Evolutionary conservation across 495 filamentous ascomycete species (phyloP), one percentile per base, ranked within the genome.

Genomic region (Hypoxylon crocopeplum): DNA sequence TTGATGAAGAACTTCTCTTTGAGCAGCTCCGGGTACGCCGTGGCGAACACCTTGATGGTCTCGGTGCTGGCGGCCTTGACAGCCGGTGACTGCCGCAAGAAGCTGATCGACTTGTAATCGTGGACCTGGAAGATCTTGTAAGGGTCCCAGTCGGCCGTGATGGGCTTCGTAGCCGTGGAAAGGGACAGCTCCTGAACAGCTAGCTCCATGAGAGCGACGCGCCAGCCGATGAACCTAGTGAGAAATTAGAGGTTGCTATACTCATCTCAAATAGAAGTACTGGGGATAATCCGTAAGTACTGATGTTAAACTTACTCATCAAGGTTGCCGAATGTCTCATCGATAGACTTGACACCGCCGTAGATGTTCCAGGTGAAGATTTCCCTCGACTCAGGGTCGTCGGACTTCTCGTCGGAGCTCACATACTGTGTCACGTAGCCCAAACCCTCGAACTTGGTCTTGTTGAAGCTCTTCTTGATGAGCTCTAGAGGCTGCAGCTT

Each of bases 1-100:
- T 96, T 96, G 75, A 96, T 87, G 67, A 97, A 96, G 82, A 89
- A 94, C 79, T 96, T 97, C 72, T 91, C 83, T 68, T 87, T 86
- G 22, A 96, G 80, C 16, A 94, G 83, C 77, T 96, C 92, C 0
- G 92, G 92, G 77, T 97, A 97, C 44, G 87, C 86, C 42, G 82
- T 84, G 37, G 80, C 76, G 73, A 97, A 90, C 16, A 88, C 79
- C 22, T 87, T 81, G 69, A 96, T 92, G 30, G 88, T 89, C 77
- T 91, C 85, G 71, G 84, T 86, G 57, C 85, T 86, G 12, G 89
- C 88, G 10, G 85, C 78, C 59, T 86, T 87, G 61, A 90, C 79
- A n/a, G 73, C 71, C 1, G 88, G 81, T 45, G 90, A 84, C 69
- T 86, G 80, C 17, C 89, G 86, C 36, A 96, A 77, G 79, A 96